phyloP scores from a whole-genome alignment of 2,329 filamentous ascomycete genomes.

The Cladosporium velox region DNA sequence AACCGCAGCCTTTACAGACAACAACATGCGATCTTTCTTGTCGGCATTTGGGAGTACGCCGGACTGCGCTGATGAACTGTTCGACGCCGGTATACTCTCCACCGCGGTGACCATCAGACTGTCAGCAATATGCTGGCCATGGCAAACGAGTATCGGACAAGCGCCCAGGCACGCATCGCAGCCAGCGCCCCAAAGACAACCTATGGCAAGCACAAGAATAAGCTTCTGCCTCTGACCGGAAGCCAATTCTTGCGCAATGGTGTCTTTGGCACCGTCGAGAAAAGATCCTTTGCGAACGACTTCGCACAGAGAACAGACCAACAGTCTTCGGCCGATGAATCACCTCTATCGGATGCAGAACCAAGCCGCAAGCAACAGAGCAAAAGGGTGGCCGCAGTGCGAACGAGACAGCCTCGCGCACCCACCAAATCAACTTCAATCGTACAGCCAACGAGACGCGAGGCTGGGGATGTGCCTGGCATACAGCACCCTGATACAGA shows the following conservation, averaged over 20 bases:
- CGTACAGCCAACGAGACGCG: neutral
- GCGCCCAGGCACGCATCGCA: slow-evolving; percentile 3
- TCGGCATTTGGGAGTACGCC: neutral
- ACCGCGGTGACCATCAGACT: neutral
- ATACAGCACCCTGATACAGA: neutral
- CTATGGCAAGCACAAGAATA: slow-evolving; percentile 27
- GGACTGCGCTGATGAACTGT: neutral
- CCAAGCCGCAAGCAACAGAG: neutral
- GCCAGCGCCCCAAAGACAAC: slow-evolving; percentile 22
- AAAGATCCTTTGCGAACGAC: slow-evolving; percentile 1
- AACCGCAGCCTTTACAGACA: neutral
- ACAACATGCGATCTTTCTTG: neutral
- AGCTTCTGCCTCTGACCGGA: slow-evolving; percentile 28
- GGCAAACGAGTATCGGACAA: neutral
- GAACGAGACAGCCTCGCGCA: neutral
- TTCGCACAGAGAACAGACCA: neutral
- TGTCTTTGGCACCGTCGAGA: slow-evolving; percentile 23
- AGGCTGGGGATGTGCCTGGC: neutral
- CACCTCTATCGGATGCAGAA: slow-evolving; percentile 33
- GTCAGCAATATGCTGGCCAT: neutral
- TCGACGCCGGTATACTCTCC: neutral
- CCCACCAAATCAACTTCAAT: neutral
- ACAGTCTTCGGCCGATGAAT: slow-evolving; percentile 30
- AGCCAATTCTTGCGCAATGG: slow-evolving; percentile 27
- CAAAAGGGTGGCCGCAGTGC: neutral